Conservation (phyloP, 78 protist species). For the Protostelium mycophagum region DNA sequence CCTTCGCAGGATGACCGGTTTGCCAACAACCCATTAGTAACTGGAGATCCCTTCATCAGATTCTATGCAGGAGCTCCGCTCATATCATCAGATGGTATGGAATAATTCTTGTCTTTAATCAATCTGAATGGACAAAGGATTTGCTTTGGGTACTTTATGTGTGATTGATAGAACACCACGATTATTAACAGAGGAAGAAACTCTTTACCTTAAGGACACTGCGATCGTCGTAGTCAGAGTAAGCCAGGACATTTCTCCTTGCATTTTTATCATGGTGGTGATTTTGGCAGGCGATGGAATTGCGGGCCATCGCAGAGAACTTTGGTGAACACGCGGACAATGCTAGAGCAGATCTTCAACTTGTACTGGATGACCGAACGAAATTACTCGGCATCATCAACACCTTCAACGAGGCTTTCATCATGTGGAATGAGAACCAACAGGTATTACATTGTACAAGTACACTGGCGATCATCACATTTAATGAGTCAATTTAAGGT, state of each 20-base stretch:
- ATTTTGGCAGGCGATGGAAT: not conserved
- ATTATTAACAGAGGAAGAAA: not conserved
- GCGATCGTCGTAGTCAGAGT: not conserved
- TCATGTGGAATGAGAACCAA: not conserved
- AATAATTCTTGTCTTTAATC: no score
- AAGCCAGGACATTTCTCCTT: not conserved
- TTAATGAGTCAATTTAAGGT: not conserved
- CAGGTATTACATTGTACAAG: no score
- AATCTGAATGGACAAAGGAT: not conserved
- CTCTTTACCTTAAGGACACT: not conserved
- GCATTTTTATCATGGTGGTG: not conserved
- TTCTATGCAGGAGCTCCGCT: not conserved
- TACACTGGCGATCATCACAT: not conserved
- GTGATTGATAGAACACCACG: not conserved
- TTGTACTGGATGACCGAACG: not conserved
- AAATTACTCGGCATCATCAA: not conserved
- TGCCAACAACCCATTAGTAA: not conserved
- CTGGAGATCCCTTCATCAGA: not conserved
- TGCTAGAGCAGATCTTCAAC: not conserved
- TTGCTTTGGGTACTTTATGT: not conserved
- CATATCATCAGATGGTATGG: not conserved
- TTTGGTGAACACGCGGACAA: not conserved
- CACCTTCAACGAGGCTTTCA: not conserved
- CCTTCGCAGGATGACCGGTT: not conserved
- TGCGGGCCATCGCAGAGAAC: not conserved